These are phyloP conservation scores for Trichocladium antarcticum DNA, from an alignment of 495 filamentous ascomycete species.

Conservation along the genomic window DNA sequence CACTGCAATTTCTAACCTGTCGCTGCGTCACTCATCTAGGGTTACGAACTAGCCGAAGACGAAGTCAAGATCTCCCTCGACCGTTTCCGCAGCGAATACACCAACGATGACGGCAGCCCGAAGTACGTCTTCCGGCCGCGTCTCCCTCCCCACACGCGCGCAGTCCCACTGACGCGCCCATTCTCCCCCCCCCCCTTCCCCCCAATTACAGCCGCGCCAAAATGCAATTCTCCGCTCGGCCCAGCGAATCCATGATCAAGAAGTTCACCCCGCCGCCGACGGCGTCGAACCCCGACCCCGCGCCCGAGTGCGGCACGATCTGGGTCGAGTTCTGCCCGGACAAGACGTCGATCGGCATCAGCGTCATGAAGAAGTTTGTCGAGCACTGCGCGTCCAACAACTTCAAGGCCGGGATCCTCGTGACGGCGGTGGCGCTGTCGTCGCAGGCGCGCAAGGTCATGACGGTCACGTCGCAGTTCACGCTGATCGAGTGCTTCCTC, in stretches of 20 bases:
- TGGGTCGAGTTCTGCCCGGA: constrained; percentile 79
- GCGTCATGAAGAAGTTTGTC: constrained; percentile 81
- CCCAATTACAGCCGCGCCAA: constrained; percentile 60
- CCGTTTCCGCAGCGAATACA: constrained; percentile 58
- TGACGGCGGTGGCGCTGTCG: constrained; percentile 71
- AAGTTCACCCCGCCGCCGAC: constrained; percentile 65
- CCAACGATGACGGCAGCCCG: constrained; percentile 54
- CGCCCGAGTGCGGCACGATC: constrained; percentile 69
- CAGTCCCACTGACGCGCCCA: constrained; percentile 15
- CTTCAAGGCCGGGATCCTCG: constrained; percentile 79
- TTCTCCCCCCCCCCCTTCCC: neutral
- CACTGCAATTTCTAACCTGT: neutral
- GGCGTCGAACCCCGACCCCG: constrained; percentile 50
- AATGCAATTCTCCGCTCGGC: constrained; percentile 78
- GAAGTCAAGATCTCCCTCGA: constrained; percentile 74
- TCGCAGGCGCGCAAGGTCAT: constrained; percentile 76
- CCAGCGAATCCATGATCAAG: constrained; percentile 67
- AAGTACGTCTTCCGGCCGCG: constrained; percentile 43
- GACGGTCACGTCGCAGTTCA: constrained; percentile 53
- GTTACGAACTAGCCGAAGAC: constrained; percentile 82
- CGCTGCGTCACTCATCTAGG: constrained; percentile 45
- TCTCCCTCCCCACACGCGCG: neutral
- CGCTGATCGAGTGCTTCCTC: constrained; percentile 82
- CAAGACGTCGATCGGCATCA: constrained; percentile 68
- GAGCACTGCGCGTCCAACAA: constrained; percentile 64